phyloP scores from a whole-genome alignment of 768 basidiomycete genomes.

The Botryobasidium botryosum region DNA sequence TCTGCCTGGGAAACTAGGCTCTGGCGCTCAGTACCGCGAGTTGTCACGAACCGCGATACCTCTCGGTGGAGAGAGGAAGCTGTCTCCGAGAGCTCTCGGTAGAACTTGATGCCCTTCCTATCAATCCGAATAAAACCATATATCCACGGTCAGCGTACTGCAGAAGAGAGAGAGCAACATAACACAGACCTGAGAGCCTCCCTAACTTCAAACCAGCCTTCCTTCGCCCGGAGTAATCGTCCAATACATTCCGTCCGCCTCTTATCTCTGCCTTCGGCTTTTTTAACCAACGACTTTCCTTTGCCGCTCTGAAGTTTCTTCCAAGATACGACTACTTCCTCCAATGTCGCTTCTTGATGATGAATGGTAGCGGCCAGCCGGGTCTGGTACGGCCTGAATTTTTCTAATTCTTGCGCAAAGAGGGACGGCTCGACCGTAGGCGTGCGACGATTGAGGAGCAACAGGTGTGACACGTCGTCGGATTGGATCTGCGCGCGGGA shows the following conservation, averaged over 20 bases:
- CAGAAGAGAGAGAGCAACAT: conserved; percentile 21
- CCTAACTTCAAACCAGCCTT: conserved; percentile 72
- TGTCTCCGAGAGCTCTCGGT: conserved; percentile 58
- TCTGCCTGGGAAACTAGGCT: conserved; percentile 51
- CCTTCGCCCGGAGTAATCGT: conserved; percentile 57
- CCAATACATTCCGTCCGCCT: conserved; percentile 57
- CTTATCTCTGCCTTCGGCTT: conserved; percentile 71
- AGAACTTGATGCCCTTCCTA: conserved; percentile 83
- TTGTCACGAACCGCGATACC: conserved; percentile 41
- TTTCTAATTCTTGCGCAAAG: conserved; percentile 88
- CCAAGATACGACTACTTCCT: conserved; percentile 63
- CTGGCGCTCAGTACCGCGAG: conserved; percentile 54
- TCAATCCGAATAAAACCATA: conserved; percentile 5
- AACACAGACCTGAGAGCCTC: conserved; percentile 52
- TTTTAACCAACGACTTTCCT: conserved; percentile 56
- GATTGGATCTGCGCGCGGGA: conserved; percentile 51
- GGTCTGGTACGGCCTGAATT: conserved; percentile 83
- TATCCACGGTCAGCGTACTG: background rate
- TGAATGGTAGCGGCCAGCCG: conserved; percentile 62
- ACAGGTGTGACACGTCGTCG: conserved; percentile 90
- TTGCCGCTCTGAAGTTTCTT: conserved; percentile 53
- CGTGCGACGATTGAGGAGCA: conserved; percentile 80
- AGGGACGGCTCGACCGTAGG: conserved; percentile 67
- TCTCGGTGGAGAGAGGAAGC: conserved; percentile 39
- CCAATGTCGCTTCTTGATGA: conserved; percentile 52